Base-by-base conservation (phyloP, 2,329 filamentous ascomycete species). In the Aspergillus uvarum region DNA sequence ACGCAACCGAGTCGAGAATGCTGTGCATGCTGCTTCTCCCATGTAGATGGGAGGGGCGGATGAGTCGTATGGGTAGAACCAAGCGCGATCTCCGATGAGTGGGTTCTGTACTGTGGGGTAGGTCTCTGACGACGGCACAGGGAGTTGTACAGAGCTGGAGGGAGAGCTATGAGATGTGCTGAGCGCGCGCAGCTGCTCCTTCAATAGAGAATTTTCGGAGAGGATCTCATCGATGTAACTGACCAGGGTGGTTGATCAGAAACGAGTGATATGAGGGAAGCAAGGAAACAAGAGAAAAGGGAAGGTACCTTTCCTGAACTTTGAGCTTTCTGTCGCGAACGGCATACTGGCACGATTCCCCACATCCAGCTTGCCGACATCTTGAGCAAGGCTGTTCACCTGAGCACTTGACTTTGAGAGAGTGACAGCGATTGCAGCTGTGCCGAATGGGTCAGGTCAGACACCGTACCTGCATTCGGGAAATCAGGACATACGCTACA, bases 351-450 rank as follows among this genome's bases (percentile, higher is more conserved):
- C 77, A 79, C 32, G 73, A 67, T 8, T 62, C 63, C 0, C 63
- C 68, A 51, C 69, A 70, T 3, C 72, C 73, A 2, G 70, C 68
- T 16, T 67, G 60, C 44, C 66, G 63, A 59, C 77, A 79, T 19
- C 72, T 70, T 14, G 68, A 65, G 55, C 77, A 80, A 4, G 77
- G 77, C n/a, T 73, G 69, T 21, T 72, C 69, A 1, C 77, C 77
- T 0, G 77, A 78, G 58, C 77, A 79, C 61, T 76, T 79, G 31
- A 78, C 75, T 58, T 80, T 79, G n/a, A 77, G 77, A 0, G 67
- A 59, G 64, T 79, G 77, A 47, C 77, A 79, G 54, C 76, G 68
- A 60, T 75, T 71, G 38, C 77, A 79, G 7, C 68, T 68, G 32
- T 22, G 47, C 14, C 32, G 22, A 31, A 24, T 8, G 42, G 24